These are phyloP conservation scores for Isoetes taiwanensis DNA, from an alignment of 75 land plant genomes.

Conservation along the genomic window DNA sequence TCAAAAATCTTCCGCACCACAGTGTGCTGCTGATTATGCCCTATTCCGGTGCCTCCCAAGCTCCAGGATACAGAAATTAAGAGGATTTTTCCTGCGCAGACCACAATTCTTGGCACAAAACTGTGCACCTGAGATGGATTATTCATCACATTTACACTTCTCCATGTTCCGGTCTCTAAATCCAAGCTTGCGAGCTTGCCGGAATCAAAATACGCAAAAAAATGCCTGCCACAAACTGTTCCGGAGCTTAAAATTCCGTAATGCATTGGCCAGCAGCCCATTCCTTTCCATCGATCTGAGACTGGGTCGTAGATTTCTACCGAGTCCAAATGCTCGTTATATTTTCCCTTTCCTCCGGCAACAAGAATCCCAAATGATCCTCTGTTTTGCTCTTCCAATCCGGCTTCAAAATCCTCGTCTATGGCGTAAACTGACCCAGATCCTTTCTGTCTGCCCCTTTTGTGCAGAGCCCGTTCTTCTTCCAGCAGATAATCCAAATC, in stretches of 20 bases:
- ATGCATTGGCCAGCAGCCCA: conserved; percentile 40
- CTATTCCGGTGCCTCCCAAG: conserved; percentile 26
- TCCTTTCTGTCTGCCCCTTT: conserved; percentile 26
- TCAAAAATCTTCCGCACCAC: conserved; percentile 46
- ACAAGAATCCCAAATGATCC: conserved; percentile 46
- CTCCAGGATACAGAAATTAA: conserved; percentile 64
- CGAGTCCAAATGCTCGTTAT: conserved; percentile 55
- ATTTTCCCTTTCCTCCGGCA: conserved; percentile 57
- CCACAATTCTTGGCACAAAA: conserved; percentile 50
- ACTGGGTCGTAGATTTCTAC: conserved; percentile 63
- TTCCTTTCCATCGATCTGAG: conserved; percentile 54
- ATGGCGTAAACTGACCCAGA: conserved; percentile 60
- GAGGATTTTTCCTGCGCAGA: conserved; percentile 39
- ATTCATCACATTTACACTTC: conserved; percentile 30
- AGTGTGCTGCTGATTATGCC: conserved; percentile 48
- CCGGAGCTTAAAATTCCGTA: conserved; percentile 53
- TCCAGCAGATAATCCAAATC: conserved; percentile 10
- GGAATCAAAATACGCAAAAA: conserved; percentile 58
- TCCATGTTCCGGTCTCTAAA: conserved; percentile 51
- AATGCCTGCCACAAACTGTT: conserved; percentile 32
- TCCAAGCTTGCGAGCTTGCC: conserved; percentile 63
- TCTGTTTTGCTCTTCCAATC: conserved; percentile 8
- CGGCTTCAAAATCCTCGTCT: conserved; percentile 45
- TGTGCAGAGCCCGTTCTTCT: conserved; percentile 17
- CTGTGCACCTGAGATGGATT: conserved; percentile 42